These are phyloP conservation scores for Claviceps digitariae DNA, from an alignment of 2,329 filamentous ascomycete species.

Conservation along the genomic window DNA sequence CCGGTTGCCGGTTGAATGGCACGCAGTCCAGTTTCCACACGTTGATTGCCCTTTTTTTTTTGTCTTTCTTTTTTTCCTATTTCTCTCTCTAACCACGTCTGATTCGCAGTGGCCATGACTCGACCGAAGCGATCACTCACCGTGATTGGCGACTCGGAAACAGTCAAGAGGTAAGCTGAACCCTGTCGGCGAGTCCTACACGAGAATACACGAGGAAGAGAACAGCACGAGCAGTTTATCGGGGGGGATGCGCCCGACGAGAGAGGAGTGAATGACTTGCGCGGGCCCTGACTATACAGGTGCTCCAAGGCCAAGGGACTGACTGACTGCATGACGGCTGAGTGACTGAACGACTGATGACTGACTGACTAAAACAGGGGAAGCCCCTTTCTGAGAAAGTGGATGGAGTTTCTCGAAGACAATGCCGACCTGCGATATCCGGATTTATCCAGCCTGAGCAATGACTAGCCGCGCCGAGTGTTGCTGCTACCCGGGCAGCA, in stretches of 20 bases:
- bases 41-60: too few species aligned
- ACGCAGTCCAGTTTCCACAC: not conserved
- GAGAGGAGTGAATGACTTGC: not conserved
- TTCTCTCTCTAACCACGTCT: not conserved
- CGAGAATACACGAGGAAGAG: too few species aligned
- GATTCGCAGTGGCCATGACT: slow-evolving; percentile 83
- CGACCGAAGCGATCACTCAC: slow-evolving; percentile 81
- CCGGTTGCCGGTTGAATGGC: not conserved
- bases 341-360: not conserved
- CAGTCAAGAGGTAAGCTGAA: slow-evolving; percentile 63
- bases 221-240: too few species aligned
- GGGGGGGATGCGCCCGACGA: too few species aligned
- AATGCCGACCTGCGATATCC: slow-evolving; percentile 84
- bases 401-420: slow-evolving; percentile 88
- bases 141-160: slow-evolving; percentile 88
- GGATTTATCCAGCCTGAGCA: slow-evolving; percentile 36
- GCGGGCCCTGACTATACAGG: not conserved
- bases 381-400: slow-evolving; percentile 70
- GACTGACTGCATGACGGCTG: too few species aligned
- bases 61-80: too few species aligned
- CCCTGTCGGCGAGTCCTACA: too few species aligned
- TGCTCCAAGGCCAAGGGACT: not conserved
- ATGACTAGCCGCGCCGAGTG: slow-evolving; percentile 3
- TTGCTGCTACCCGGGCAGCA: too few species aligned
- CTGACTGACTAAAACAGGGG: slow-evolving; percentile 39